Evolutionary conservation across 768 basidiomycete species (phyloP).

Genomic region (Tylopilus intermedius): DNA sequence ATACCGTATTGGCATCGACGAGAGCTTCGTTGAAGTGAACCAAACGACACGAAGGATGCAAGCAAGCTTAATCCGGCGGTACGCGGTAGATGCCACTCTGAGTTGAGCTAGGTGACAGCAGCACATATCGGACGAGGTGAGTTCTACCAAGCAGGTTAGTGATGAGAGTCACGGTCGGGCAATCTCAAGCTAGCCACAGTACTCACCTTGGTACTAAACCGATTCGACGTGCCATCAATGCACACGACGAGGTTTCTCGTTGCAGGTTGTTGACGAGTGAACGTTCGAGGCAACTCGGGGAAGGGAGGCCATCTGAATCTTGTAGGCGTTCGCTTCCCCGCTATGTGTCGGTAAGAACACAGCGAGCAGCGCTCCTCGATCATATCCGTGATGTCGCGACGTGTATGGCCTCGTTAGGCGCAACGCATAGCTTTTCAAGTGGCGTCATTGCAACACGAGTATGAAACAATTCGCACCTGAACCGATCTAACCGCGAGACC

Average conservation of each 20-base stretch:
- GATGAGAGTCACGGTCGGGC: not conserved
- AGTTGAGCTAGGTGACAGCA: too few species aligned
- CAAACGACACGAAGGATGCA: too few species aligned
- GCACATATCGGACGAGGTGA: too few species aligned
- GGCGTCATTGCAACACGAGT: not conserved
- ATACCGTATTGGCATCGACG: too few species aligned
- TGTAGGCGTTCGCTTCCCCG: not conserved
- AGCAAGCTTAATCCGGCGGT: too few species aligned
- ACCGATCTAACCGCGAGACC: not conserved
- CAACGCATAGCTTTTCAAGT: not conserved
- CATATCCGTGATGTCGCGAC: not conserved
- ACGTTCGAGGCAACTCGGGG: not conserved
- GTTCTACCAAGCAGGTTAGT: constrained; percentile 25
- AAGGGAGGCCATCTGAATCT: not conserved
- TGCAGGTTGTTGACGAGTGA: constrained; percentile 1
- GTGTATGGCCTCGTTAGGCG: too few species aligned
- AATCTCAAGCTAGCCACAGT: not conserved
- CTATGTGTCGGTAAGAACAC: not conserved
- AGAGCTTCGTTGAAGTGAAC: too few species aligned
- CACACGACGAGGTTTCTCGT: constrained; percentile 29
- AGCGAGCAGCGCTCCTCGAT: too few species aligned
- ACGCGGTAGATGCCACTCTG: too few species aligned
- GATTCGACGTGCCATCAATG: constrained; percentile 40
- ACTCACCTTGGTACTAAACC: constrained; percentile 32
- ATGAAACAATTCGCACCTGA: not conserved